phyloP scores from a whole-genome alignment of 352 stramenopile genomes.

The Nothophytophthora sp. region DNA sequence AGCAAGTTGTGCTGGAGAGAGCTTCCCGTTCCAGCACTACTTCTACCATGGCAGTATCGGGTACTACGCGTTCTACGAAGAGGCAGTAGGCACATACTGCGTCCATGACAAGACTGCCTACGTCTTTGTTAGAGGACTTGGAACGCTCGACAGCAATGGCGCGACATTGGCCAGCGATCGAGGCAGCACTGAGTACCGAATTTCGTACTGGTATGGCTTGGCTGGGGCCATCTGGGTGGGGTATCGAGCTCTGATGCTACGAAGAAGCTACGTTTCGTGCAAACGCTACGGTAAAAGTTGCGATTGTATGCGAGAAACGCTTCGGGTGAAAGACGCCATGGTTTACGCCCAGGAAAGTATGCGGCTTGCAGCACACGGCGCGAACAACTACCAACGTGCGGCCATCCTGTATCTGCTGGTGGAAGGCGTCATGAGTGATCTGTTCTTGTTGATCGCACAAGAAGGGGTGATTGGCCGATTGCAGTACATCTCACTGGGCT shows the following conservation, averaged over 20 bases:
- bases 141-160: conserved; percentile 13
- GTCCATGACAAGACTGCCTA: conserved; percentile 8
- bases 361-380: conserved; percentile 4
- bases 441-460: conserved; percentile 24
- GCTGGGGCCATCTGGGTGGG: conserved; percentile 7
- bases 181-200: conserved; percentile 3
- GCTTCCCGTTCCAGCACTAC: conserved; percentile 10
- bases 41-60: conserved; percentile 19
- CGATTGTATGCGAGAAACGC: neutral
- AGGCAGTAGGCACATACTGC: conserved; percentile 4
- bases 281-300: neutral
- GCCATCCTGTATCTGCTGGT: conserved; percentile 13
- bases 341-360: conserved; percentile 13
- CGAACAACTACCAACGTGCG: conserved; percentile 6
- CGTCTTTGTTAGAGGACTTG: conserved; percentile 6
- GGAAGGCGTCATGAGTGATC: conserved; percentile 20
- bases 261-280: conserved; percentile 12
- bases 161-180: conserved; percentile 2
- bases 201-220: conserved; percentile 14
- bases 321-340: neutral
- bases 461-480: conserved; percentile 4
- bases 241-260: conserved; percentile 15
- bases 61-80: conserved; percentile 20
- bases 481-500: conserved; percentile 23
- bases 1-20: conserved; percentile 2